A percentile compares a stretch with the other conserved stretches of the same genome.
phyloP scores from a whole-genome alignment of 805 yeast species.

The Candida krabiensis region DNA sequence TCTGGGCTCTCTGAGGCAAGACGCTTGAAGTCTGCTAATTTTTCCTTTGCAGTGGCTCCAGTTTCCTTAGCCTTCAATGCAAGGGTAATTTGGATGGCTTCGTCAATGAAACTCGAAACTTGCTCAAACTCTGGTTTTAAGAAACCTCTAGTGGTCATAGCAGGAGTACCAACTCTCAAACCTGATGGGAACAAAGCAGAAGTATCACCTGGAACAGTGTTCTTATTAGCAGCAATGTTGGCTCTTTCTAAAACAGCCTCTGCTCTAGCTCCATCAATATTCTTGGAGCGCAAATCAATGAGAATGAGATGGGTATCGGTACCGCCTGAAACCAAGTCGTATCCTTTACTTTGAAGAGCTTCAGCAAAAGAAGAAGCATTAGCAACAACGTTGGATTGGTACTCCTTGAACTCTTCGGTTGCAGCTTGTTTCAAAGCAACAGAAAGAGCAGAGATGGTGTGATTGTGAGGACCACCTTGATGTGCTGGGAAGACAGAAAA shows the following conservation, averaged over 20 bases:
- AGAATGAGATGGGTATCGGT: slow-evolving; percentile 93
- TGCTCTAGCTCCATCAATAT: slow-evolving; percentile 93
- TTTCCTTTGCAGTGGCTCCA: slow-evolving; percentile 57
- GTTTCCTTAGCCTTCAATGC: slow-evolving; percentile 57
- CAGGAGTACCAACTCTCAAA: slow-evolving; percentile 95
- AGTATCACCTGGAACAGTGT: slow-evolving; percentile 94
- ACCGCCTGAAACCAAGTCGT: slow-evolving; percentile 84
- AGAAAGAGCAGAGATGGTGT: slow-evolving; percentile 93
- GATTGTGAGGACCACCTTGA: slow-evolving; percentile 99
- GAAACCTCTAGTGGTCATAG: slow-evolving; percentile 97
- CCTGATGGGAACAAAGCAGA: slow-evolving; percentile 97
- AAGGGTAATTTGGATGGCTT: slow-evolving; percentile 70
- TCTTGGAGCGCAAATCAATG: slow-evolving; percentile 74
- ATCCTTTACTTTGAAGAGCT: slow-evolving; percentile 64
- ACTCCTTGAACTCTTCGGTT: slow-evolving; percentile 82
- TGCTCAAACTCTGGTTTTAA: slow-evolving; percentile 71
- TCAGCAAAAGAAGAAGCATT: slow-evolving; percentile 79
- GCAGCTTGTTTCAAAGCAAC: slow-evolving; percentile 92
- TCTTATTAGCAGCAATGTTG: slow-evolving; percentile 94
- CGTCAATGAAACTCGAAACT: slow-evolving; percentile 78
- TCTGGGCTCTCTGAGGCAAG: slow-evolving; percentile 64
- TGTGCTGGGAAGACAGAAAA: slow-evolving; percentile 99
- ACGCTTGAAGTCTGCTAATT: slow-evolving; percentile 67
- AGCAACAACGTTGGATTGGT: slow-evolving; percentile 78
- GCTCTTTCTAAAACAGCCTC: slow-evolving; percentile 86